Percentiles rank a stretch among this genome's conserved stretches.
Evolutionary conservation across 305 asterid genomes (phyloP).

Genomic region (Fraxinus platypoda): DNA sequence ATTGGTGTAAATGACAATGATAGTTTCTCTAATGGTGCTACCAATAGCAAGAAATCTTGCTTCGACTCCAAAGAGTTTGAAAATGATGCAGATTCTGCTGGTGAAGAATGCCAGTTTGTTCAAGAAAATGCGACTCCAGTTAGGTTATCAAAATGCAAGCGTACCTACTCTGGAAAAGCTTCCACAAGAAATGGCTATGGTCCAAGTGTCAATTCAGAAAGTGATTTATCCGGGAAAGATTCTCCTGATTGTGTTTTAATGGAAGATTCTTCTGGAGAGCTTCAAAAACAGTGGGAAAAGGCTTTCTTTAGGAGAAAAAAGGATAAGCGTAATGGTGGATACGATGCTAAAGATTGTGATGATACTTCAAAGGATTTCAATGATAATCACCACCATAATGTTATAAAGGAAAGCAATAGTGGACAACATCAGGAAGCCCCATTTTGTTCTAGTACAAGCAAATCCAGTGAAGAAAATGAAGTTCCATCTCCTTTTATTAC

Average conservation of each 20-base stretch:
- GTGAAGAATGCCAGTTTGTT: slow-evolving; percentile 43
- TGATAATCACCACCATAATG: slow-evolving; percentile 27
- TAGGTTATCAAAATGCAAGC: slow-evolving; percentile 76
- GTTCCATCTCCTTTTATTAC: slow-evolving; percentile 21
- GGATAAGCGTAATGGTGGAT: slow-evolving; percentile 33
- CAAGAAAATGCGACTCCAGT: slow-evolving; percentile 57
- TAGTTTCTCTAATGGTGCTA: slow-evolving; percentile 32
- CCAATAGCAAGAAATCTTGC: slow-evolving; percentile 42
- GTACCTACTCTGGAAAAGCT: slow-evolving; percentile 77
- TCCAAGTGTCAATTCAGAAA: slow-evolving; percentile 41
- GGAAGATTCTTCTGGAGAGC: slow-evolving; percentile 65
- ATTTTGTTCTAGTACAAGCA: slow-evolving; percentile 20
- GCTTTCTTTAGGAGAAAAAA: slow-evolving; percentile 62
- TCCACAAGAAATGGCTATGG: slow-evolving; percentile 48
- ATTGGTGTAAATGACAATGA: slow-evolving; percentile 25
- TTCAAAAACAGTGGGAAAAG: slow-evolving; percentile 77
- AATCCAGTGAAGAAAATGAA: slow-evolving; percentile 29
- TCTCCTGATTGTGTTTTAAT: slow-evolving; percentile 58
- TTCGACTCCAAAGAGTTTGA: slow-evolving; percentile 23
- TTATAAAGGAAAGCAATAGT: slow-evolving; percentile 25
- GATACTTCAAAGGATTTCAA: slow-evolving; percentile 27
- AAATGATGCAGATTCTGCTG: slow-evolving; percentile 28
- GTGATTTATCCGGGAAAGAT: slow-evolving; percentile 48
- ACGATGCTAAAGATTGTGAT: slow-evolving; percentile 33
- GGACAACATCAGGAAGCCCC: slow-evolving; percentile 25